Conservation (phyloP, 805 yeast species). For the Wickerhamomyces kurtzmanii region DNA sequence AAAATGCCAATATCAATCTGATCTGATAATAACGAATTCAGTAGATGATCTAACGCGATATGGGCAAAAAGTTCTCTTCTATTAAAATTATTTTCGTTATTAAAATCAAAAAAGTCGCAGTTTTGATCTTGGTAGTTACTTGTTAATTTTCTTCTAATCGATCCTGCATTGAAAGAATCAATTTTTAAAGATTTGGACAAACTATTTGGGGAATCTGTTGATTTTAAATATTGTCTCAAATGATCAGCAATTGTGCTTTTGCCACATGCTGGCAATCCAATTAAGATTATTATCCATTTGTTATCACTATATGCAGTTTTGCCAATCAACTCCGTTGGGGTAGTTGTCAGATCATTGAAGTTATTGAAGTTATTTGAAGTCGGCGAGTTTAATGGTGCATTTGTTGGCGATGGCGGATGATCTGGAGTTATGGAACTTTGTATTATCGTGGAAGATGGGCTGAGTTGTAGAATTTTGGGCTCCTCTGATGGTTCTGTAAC, state of each 20-base stretch:
- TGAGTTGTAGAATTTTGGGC: too few species aligned
- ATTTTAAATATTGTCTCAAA: constrained; percentile 44
- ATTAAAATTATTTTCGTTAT: constrained; percentile 29
- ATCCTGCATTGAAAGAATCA: constrained; percentile 63
- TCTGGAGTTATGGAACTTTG: too few species aligned
- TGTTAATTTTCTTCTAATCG: constrained; percentile 44
- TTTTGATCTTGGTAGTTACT: constrained; percentile 25
- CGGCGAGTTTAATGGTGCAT: not conserved
- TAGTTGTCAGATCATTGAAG: constrained; percentile 10
- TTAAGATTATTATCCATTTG: constrained; percentile 59
- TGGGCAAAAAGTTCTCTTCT: constrained; percentile 43
- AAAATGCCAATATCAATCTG: constrained; percentile 45
- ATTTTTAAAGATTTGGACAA: constrained; percentile 17
- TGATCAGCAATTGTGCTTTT: constrained; percentile 66
- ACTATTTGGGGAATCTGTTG: constrained; percentile 4
- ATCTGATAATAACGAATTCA: constrained; percentile 30
- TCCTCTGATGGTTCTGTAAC: too few species aligned
- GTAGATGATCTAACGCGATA: constrained; percentile 35
- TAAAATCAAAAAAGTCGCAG: constrained; percentile 29
- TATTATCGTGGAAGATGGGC: too few species aligned
- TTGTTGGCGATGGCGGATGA: not conserved
- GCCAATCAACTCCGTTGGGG: constrained; percentile 15
- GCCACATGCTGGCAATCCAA: constrained; percentile 73
- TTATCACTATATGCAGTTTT: not conserved
- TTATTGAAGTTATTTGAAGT: not conserved